These are phyloP conservation scores for Cyclotella distinguenda DNA, from an alignment of 108 stramenopile genomes.

Conservation along the genomic window DNA sequence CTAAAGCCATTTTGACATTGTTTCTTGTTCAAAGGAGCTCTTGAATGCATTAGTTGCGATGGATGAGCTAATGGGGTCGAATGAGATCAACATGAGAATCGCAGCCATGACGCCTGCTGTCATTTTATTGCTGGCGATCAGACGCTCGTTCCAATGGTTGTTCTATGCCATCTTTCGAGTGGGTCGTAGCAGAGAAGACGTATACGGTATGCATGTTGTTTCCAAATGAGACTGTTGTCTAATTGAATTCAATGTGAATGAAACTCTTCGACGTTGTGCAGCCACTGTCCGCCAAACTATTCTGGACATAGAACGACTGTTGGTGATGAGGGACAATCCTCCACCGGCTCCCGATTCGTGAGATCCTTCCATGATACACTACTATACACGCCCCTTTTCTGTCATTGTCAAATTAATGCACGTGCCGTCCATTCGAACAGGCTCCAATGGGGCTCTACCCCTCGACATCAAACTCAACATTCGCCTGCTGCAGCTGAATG, in stretches of 20 bases:
- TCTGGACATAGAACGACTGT: slow-evolving; percentile 81
- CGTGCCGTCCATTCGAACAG: neutral
- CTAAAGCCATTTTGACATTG: neutral
- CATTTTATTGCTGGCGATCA: slow-evolving; percentile 53
- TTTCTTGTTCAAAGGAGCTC: slow-evolving; percentile 57
- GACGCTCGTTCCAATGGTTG: slow-evolving; percentile 53
- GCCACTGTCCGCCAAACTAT: slow-evolving; percentile 69
- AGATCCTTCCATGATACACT: neutral
- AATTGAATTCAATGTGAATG: no score
- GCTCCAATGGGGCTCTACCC: slow-evolving; percentile 23
- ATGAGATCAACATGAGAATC: slow-evolving; percentile 87
- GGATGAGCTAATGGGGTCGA: slow-evolving; percentile 83
- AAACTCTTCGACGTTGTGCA: neutral
- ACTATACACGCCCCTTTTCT: neutral
- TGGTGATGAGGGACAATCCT: slow-evolving; percentile 86
- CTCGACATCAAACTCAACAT: neutral
- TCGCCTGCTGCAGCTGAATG: slow-evolving; percentile 1
- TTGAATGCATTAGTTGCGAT: slow-evolving; percentile 86
- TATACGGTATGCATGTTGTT: slow-evolving; percentile 30
- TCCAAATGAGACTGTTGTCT: neutral
- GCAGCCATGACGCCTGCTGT: slow-evolving; percentile 87
- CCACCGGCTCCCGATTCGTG: slow-evolving; percentile 51
- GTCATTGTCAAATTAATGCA: no score
- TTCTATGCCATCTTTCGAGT: slow-evolving; percentile 63
- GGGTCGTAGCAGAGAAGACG: slow-evolving; percentile 75